Conservation (phyloP, 306 rosid genomes). For the Sesbania bispinosa region DNA sequence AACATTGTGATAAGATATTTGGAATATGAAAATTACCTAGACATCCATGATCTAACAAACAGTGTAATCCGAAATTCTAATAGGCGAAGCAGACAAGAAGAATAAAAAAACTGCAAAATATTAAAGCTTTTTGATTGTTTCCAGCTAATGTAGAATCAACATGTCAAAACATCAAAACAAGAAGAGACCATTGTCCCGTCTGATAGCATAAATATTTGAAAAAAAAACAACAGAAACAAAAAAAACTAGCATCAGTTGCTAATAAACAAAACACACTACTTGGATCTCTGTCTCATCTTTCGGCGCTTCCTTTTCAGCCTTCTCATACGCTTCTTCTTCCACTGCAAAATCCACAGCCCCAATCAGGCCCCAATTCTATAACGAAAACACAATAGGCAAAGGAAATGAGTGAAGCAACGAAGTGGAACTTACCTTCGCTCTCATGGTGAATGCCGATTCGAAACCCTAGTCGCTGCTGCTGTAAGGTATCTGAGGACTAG, state of each 20-base stretch:
- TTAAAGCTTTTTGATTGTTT: too few relatives aligned
- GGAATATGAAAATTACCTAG: too few relatives aligned
- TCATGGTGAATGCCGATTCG: slow-evolving; percentile 36
- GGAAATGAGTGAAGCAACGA: background rate
- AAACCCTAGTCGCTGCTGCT: slow-evolving; percentile 13
- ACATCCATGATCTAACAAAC: too few relatives aligned
- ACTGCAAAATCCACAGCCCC: slow-evolving; percentile 17
- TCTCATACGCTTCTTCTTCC: slow-evolving; percentile 98
- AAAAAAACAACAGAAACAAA: too few relatives aligned
- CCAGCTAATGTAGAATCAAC: too few relatives aligned
- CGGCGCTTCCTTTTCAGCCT: slow-evolving; percentile 86
- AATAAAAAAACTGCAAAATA: too few relatives aligned
- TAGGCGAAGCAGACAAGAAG: too few relatives aligned
- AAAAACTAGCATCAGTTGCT: background rate
- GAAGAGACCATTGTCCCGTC: too few relatives aligned
- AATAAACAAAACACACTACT: slow-evolving; percentile 31
- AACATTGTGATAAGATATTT: too few relatives aligned
- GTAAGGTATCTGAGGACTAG: background rate
- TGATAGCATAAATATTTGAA: too few relatives aligned
- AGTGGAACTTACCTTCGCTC: slow-evolving; percentile 51
- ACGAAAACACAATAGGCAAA: background rate
- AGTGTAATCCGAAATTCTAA: too few relatives aligned
- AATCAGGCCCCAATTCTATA: background rate
- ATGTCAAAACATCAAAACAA: too few relatives aligned
- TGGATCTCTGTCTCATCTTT: slow-evolving; percentile 93